Evolutionary conservation across 2,329 filamentous ascomycete genomes (phyloP).

Genomic region (Dactylellina leptospora): DNA sequence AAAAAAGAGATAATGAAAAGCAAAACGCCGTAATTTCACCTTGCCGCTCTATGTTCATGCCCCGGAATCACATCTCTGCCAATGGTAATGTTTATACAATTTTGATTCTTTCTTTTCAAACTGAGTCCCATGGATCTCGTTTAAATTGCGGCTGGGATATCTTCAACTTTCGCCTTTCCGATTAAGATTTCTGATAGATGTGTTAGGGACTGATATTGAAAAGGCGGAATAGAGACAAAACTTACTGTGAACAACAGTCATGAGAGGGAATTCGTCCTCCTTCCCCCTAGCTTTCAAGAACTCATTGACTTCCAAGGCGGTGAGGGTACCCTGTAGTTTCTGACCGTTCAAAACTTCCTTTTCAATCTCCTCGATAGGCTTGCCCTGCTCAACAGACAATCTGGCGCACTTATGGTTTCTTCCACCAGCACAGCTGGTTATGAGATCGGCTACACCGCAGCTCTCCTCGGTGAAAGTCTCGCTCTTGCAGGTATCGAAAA

Average conservation of each 20-base stretch:
- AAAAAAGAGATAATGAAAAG: conserved; percentile 3
- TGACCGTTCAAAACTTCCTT: conserved; percentile 90
- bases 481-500: conserved; percentile 84
- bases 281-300: conserved; percentile 82
- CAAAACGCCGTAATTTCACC: conserved; percentile 43
- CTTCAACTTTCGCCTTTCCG: conserved; percentile 42
- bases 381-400: conserved; percentile 80
- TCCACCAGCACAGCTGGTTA: conserved; percentile 90
- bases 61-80: neutral
- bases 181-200: conserved; percentile 31
- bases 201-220: neutral
- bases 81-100: conserved; percentile 17
- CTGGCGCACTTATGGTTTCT: conserved; percentile 94
- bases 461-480: conserved; percentile 97
- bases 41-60: conserved; percentile 30
- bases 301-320: conserved; percentile 86
- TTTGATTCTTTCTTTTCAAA: neutral
- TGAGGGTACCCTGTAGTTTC: conserved; percentile 93
- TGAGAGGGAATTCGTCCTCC: conserved; percentile 87
- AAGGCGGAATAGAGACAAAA: neutral
- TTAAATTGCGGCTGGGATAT: conserved; percentile 31
- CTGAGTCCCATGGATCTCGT: neutral
- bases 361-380: conserved; percentile 87
- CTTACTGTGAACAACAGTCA: conserved; percentile 78
- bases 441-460: conserved; percentile 91